Evolutionary conservation across 2,329 filamentous ascomycete genomes (phyloP).

Genomic region (Sporothrix protearum): DNA sequence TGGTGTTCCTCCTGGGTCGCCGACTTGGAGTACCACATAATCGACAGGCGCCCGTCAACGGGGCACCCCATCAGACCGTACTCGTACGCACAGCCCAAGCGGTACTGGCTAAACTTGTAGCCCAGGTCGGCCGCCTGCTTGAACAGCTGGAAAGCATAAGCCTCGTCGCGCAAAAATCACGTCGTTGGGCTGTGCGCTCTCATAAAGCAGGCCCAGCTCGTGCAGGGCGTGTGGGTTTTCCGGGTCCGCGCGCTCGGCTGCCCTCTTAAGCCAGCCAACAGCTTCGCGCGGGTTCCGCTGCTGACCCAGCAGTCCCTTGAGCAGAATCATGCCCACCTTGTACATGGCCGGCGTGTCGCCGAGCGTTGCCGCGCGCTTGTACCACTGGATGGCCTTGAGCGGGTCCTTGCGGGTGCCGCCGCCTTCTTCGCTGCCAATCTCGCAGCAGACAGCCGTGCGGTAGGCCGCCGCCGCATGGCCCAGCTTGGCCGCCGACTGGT

Average conservation of each 20-base stretch:
- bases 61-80: constrained; percentile 80
- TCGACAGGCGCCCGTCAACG: constrained; percentile 78
- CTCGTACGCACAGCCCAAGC: constrained; percentile 82
- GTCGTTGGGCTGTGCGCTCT: constrained; percentile 63
- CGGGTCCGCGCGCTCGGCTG: constrained; percentile 78
- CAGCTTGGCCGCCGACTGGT: constrained; percentile 88
- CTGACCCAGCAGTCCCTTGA: constrained; percentile 92
- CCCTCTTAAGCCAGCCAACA: constrained; percentile 87
- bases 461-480: constrained; percentile 87
- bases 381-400: constrained; percentile 96
- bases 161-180: constrained; percentile 74
- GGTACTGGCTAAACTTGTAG: constrained; percentile 93
- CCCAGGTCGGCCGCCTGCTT: constrained; percentile 80
- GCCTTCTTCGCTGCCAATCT: constrained; percentile 90
- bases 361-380: constrained; percentile 83
- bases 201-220: constrained; percentile 69
- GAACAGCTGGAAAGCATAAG: constrained; percentile 77
- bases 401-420: constrained; percentile 89
- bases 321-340: constrained; percentile 92
- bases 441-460: constrained; percentile 92
- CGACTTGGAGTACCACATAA: constrained; percentile 90
- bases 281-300: constrained; percentile 78
- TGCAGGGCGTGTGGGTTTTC: constrained; percentile 96
- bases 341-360: constrained; percentile 96
- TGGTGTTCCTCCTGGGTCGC: constrained; percentile 94